Evolutionary conservation across 1,284 basidiomycete species (phyloP), one percentile per base, ranked within the genome.

Genomic region (Fistulina hepatica): DNA sequence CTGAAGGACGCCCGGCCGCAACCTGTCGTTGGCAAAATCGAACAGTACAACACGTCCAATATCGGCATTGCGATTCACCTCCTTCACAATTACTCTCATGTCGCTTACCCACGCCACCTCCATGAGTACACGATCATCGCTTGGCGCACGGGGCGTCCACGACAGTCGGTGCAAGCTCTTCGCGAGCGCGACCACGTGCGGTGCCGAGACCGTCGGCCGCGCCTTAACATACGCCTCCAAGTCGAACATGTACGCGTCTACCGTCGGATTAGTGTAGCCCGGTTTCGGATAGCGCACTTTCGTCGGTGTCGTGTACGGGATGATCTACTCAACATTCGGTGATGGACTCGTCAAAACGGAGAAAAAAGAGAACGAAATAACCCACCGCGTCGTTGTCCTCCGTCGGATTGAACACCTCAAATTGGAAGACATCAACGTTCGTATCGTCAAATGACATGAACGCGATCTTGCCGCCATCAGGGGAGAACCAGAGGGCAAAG

Each of bases 261-360:
- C 90, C 20, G 84, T 59, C 2, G 94, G 94, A 53, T 97, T 97
- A 19, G 76, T 71, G 52, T 81, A 94, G 2, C 93, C 94, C 9
- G 93, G 91, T 57, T 90, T 90, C 13, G 86, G 86, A 50, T 91
- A 95, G 55, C 83, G 82, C 80, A 95, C 92, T 38, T 67, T 69
- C 25, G 88, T 68, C 26, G 81, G 73, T 11, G 61, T 59, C 1
- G 88, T 83, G 57, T 95, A 95, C 17, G 88, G 86, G 30, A 83
- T 64, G 22, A n/a, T n/a, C n/a, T n/a, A n/a, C n/a, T n/a, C n/a
- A n/a, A n/a, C n/a, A n/a, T n/a, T n/a, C n/a, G n/a, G n/a, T n/a
- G n/a, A n/a, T n/a, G n/a, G n/a, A n/a, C n/a, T n/a, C n/a, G n/a
- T n/a, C n/a, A n/a, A n/a, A n/a, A n/a, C n/a, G n/a, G n/a, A n/a